Base-by-base conservation (phyloP, 148 eudicot species). In the Agrostemma githago region DNA sequence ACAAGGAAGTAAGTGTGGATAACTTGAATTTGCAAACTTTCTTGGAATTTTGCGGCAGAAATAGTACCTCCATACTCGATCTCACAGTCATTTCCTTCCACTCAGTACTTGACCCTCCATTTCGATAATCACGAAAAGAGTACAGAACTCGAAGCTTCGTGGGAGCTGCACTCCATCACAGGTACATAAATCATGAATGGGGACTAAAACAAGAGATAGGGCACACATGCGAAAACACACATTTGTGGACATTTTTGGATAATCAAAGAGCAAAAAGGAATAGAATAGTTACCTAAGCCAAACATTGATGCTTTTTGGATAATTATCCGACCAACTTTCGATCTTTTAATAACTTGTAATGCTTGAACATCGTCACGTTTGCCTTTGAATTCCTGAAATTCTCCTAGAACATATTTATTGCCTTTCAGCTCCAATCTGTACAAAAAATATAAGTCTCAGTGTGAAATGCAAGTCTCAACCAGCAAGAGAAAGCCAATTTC, bases 311-410 rank as follows among this genome's bases (percentile, higher is more conserved):
- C 85, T 81, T 86, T 92, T 77, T 92, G 97, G 79, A 94, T 82
- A 57, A 79, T 71, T 78, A 94, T 20, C 39, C 75, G 92, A 60
- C 87, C 79, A 72, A 94, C 88, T 88, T 94, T 94, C 43, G 98
- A 94, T 83, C 98, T 86, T 81, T 79, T 92, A 53, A 94, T 86
- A 73, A 73, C 79, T 78, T 87, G 81, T 65, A 94, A 83, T 12
- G 82, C 84, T 79, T 85, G 85, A 51, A 83, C 60, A 80, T 94
- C 97, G 38, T 94, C 98, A 38, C 82, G 82, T 83, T 92, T 89
- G 79, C 98, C 98, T 85, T 88, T 91, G 72, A 94, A 91, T 79
- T 89, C 97, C 66, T 87, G 46, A 83, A 91, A 94, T 66, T 92
- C 96, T 79, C 97, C 98, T 17, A 91, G 75, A 77, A 94, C 72